phyloP scores from a whole-genome alignment of 2,329 filamentous ascomycete genomes.

The Ceratocystis colombiana region DNA sequence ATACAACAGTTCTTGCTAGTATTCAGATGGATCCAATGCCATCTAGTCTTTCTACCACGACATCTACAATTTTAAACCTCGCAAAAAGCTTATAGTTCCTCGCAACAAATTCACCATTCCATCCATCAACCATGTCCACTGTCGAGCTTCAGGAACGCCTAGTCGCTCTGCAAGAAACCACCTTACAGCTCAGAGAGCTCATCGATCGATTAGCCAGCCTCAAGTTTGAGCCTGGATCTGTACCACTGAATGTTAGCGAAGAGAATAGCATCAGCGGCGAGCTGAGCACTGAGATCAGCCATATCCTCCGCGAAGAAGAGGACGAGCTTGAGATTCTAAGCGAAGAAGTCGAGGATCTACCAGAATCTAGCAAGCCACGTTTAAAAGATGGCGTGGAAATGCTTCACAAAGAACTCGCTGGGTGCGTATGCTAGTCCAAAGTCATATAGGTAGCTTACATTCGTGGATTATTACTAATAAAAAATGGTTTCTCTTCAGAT shows the following conservation, averaged over 20 bases:
- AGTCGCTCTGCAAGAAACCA: slow-evolving; percentile 50
- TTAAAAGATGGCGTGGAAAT: slow-evolving; percentile 57
- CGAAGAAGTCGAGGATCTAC: slow-evolving; percentile 66
- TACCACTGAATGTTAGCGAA: slow-evolving; percentile 41
- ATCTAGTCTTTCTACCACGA: not conserved
- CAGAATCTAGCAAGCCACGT: slow-evolving; percentile 42
- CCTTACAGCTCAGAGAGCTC: slow-evolving; percentile 46
- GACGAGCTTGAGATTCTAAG: slow-evolving; percentile 72
- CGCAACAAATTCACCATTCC: not conserved
- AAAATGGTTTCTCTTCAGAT: slow-evolving; percentile 32
- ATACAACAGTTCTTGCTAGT: not conserved
- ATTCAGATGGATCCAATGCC: not conserved
- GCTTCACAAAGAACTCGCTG: slow-evolving; percentile 59
- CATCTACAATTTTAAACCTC: not conserved
- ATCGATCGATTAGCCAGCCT: slow-evolving; percentile 51
- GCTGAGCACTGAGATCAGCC: slow-evolving; percentile 69
- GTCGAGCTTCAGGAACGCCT: slow-evolving; percentile 53
- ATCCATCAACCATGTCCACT: slow-evolving; percentile 41
- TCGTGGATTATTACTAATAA: slow-evolving; percentile 22
- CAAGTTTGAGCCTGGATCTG: slow-evolving; percentile 48
- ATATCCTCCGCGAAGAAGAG: slow-evolving; percentile 64
- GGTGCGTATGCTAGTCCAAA: slow-evolving; percentile 38
- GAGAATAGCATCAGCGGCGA: slow-evolving; percentile 54
- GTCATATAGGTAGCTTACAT: not conserved
- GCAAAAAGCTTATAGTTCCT: not conserved